Conservation (phyloP, 257 asterid genomes). For the Eustoma russellianum region DNA sequence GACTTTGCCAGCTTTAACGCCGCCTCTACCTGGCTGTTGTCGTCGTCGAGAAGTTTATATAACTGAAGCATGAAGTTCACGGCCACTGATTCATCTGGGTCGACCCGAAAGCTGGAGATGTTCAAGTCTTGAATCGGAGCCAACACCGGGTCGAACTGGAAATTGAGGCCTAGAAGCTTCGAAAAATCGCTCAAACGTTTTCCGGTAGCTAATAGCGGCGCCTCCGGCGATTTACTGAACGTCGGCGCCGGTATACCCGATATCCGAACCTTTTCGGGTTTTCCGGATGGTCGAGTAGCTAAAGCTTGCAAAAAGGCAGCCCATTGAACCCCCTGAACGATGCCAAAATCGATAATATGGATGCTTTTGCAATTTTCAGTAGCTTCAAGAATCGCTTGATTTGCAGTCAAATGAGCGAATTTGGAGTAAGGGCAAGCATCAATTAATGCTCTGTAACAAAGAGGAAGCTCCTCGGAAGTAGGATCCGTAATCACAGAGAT, state of each 20-base stretch:
- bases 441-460: conserved; percentile 63
- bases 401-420: conserved; percentile 84
- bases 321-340: conserved; percentile 94
- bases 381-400: conserved; percentile 88
- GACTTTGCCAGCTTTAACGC: conserved; percentile 72
- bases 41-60: conserved; percentile 59
- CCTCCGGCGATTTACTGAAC: conserved; percentile 50
- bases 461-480: conserved; percentile 60
- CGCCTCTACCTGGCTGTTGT: conserved; percentile 34
- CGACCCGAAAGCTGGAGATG: conserved; percentile 47
- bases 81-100: conserved; percentile 55
- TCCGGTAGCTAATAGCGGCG: conserved; percentile 73
- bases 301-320: conserved; percentile 94
- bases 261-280: conserved; percentile 59
- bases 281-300: conserved; percentile 81
- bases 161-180: conserved; percentile 62
- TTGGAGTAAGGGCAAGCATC: conserved; percentile 95
- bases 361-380: conserved; percentile 51
- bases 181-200: conserved; percentile 81
- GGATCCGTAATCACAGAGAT: conserved; percentile 19
- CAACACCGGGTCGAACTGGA: conserved; percentile 70
- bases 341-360: conserved; percentile 90
- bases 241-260: conserved; percentile 87
- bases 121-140: conserved; percentile 50
- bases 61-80: conserved; percentile 90